Conservation (phyloP, 2,329 filamentous ascomycete genomes). For the Penicillium sp. region DNA sequence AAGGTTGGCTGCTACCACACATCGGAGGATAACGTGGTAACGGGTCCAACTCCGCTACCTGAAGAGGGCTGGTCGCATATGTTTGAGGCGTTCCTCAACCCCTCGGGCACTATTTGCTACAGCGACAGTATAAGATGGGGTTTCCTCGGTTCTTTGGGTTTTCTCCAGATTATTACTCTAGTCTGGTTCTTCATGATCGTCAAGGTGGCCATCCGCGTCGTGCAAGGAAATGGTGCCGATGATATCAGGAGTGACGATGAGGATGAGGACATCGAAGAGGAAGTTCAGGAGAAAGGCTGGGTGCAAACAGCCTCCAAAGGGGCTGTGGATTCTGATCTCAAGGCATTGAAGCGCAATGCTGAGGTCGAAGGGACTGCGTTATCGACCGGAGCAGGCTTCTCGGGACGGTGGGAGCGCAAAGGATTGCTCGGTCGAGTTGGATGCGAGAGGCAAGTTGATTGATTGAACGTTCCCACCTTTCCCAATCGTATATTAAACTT, state of each 20-base stretch:
- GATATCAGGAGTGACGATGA: not conserved
- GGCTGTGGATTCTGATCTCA: not conserved
- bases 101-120: not conserved
- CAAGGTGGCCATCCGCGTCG: not conserved
- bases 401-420: not conserved
- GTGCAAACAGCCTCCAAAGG: not conserved
- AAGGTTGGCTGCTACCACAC: not conserved
- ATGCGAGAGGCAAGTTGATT: not conserved
- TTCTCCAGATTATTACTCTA: not conserved
- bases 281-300: not conserved
- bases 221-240: not conserved
- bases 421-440: not conserved
- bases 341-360: not conserved
- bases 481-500: not conserved
- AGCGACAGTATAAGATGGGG: not conserved
- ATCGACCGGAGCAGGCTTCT: not conserved
- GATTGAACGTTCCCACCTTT: not conserved
- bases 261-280: not conserved
- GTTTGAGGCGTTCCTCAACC: not conserved
- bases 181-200: not conserved
- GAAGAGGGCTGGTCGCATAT: not conserved
- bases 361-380: not conserved
- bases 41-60: not conserved
- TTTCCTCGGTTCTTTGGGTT: not conserved
- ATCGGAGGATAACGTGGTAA: not conserved